phyloP scores from a whole-genome alignment of 495 filamentous ascomycete genomes.

The Hamigera avellanea region DNA sequence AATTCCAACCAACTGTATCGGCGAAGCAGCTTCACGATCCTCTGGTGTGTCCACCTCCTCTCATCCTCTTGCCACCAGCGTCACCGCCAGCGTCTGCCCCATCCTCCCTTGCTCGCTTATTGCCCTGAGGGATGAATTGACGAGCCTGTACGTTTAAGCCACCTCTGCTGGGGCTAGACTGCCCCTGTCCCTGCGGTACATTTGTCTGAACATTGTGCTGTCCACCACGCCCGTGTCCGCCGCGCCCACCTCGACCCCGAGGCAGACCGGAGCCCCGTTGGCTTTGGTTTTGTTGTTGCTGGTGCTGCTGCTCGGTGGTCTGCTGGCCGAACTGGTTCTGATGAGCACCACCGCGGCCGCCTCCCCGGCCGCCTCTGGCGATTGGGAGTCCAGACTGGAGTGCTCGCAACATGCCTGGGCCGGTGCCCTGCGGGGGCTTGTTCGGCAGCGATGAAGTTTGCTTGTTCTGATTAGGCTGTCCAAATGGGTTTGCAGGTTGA shows the following conservation, averaged over 20 bases:
- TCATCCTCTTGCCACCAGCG: conserved; percentile 40
- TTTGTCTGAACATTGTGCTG: conserved; percentile 22
- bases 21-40: conserved; percentile 16
- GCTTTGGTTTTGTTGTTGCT: conserved; percentile 11
- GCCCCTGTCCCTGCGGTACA: conserved; percentile 17
- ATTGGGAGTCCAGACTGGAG: conserved; percentile 41
- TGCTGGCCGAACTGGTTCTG: conserved; percentile 21
- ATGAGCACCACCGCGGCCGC: conserved; percentile 18
- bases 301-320: conserved; percentile 10
- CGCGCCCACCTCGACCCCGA: conserved; percentile 33
- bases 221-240: conserved; percentile 37
- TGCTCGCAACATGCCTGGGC: conserved; percentile 23
- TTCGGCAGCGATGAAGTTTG: conserved; percentile 21
- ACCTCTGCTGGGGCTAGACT: conserved; percentile 24
- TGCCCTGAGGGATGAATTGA: conserved; percentile 52
- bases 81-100: conserved; percentile 32
- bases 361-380: conserved; percentile 26
- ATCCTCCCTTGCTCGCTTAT: conserved; percentile 55
- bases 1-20: not conserved
- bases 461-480: conserved; percentile 14
- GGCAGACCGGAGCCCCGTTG: conserved; percentile 32
- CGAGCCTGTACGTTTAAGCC: conserved; percentile 41
- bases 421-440: conserved; percentile 27
- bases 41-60: conserved; percentile 34
- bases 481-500: conserved; percentile 23